These are phyloP conservation scores for Parasarocladium wereldwijsianum DNA, from an alignment of 2,329 filamentous ascomycete genomes.

Conservation along the genomic window DNA sequence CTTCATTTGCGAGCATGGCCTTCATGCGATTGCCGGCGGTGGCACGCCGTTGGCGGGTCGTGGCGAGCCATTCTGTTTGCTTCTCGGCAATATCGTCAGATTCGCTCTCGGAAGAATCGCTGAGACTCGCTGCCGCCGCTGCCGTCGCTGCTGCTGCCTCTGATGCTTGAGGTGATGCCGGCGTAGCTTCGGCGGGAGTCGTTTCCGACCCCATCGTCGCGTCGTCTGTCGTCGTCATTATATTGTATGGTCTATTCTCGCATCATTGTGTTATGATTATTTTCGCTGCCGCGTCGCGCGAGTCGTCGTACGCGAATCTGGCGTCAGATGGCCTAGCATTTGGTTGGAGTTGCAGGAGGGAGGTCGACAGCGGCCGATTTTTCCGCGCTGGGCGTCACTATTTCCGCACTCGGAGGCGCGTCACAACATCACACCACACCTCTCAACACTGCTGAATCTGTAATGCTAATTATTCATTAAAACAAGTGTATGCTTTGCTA, in stretches of 20 bases:
- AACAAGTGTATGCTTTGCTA: no score
- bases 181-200: not conserved
- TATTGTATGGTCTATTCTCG: no score
- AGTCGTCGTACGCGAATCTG: not conserved
- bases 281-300: not conserved
- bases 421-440: no score
- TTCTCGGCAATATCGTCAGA: conserved; percentile 11
- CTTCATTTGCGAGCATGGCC: conserved; percentile 60
- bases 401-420: no score
- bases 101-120: conserved; percentile 20
- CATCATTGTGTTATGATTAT: no score
- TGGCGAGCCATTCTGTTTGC: conserved; percentile 54
- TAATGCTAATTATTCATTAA: no score
- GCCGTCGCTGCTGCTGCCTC: not conserved
- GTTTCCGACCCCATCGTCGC: no score
- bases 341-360: conserved; percentile 16
- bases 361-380: no score
- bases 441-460: no score
- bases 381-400: no score
- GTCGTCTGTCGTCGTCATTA: no score
- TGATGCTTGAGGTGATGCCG: conserved; percentile 1
- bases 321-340: not conserved
- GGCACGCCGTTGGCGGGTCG: conserved; percentile 57
- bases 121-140: conserved; percentile 4
- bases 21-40: conserved; percentile 79